Conservation (phyloP, 108 stramenopile species). For the Cyclotella baltica region DNA sequence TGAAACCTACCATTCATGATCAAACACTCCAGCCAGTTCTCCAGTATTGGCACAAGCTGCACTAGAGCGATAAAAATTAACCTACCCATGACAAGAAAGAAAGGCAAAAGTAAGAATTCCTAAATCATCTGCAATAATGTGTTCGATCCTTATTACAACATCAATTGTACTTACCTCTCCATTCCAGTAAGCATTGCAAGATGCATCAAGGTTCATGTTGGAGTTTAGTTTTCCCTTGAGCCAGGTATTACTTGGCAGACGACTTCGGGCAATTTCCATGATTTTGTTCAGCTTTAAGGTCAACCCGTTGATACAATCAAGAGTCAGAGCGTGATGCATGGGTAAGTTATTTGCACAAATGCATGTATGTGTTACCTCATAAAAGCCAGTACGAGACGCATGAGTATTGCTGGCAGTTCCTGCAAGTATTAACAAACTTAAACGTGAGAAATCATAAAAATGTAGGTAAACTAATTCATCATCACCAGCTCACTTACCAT, state of each 20-base stretch:
- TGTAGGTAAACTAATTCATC: too few relatives aligned
- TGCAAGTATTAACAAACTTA: too few relatives aligned
- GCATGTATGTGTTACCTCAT: slow-evolving; percentile 18
- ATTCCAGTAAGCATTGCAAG: slow-evolving; percentile 41
- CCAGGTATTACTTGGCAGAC: slow-evolving; percentile 28
- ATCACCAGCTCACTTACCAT: background rate
- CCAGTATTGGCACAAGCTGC: slow-evolving; percentile 30
- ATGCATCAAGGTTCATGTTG: slow-evolving; percentile 23
- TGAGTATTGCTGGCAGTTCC: slow-evolving; percentile 33
- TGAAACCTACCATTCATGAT: slow-evolving; percentile 24
- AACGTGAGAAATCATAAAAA: too few relatives aligned
- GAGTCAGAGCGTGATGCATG: background rate
- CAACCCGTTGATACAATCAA: background rate
- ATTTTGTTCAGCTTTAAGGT: slow-evolving; percentile 18
- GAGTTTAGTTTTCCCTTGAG: slow-evolving; percentile 16
- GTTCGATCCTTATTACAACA: too few relatives aligned
- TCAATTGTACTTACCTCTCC: too few relatives aligned
- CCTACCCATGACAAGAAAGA: too few relatives aligned
- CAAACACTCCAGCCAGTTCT: slow-evolving; percentile 22
- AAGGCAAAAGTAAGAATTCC: too few relatives aligned
- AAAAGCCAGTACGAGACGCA: slow-evolving; percentile 22
- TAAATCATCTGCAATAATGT: too few relatives aligned
- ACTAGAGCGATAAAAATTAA: slow-evolving; percentile 36
- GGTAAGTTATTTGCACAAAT: background rate
- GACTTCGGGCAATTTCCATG: slow-evolving; percentile 19